Evolutionary conservation across 495 filamentous ascomycete genomes (phyloP).

Genomic region (Hypoxylon fragiforme): DNA sequence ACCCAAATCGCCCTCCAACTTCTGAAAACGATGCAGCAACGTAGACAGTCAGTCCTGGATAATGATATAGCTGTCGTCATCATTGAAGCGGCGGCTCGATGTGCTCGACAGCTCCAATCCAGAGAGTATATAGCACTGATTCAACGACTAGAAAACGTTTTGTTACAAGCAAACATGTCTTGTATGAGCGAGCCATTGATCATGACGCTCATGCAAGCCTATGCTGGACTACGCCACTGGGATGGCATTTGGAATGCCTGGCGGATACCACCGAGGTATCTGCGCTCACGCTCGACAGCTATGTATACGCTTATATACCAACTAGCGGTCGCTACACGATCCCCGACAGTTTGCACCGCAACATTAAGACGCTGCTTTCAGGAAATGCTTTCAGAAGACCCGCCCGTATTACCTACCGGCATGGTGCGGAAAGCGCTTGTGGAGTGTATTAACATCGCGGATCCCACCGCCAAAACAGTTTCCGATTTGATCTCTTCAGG

Average conservation of each 20-base stretch:
- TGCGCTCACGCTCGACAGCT: constrained; percentile 51
- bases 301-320: constrained; percentile 63
- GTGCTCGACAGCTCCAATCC: background rate
- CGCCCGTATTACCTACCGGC: constrained; percentile 52
- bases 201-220: constrained; percentile 51
- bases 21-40: constrained; percentile 45
- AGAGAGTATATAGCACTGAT: constrained; percentile 16
- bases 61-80: constrained; percentile 46
- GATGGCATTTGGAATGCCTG: constrained; percentile 64
- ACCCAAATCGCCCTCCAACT: constrained; percentile 39
- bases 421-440: constrained; percentile 45
- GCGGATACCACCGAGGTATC: constrained; percentile 56
- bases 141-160: constrained; percentile 32
- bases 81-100: constrained; percentile 38
- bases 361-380: constrained; percentile 55
- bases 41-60: constrained; percentile 38
- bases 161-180: constrained; percentile 39
- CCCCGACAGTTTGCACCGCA: constrained; percentile 51
- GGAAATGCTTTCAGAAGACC: constrained; percentile 63
- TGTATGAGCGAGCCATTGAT: constrained; percentile 53
- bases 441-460: constrained; percentile 57
- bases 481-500: background rate
- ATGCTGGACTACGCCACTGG: constrained; percentile 50
- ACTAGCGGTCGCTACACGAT: constrained; percentile 50
- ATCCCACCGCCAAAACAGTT: constrained; percentile 36